Evolutionary conservation across 2,329 filamentous ascomycete species (phyloP).

Genomic region (Trichoderma arundinaceum): DNA sequence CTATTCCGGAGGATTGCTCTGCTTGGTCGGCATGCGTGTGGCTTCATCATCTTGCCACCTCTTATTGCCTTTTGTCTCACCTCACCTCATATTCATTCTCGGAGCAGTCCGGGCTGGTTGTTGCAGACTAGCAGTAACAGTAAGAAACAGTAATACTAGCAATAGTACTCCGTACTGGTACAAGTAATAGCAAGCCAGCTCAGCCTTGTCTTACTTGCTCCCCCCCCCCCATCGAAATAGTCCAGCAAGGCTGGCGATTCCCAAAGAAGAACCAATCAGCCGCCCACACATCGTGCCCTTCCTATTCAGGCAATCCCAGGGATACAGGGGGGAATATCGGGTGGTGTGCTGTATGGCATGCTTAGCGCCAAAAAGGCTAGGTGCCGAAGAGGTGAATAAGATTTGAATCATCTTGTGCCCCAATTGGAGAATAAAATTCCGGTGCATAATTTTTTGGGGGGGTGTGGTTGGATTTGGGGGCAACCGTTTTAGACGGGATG

Average conservation of each 20-base stretch:
- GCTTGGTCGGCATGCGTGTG: not conserved
- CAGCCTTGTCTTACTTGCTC: constrained; percentile 6
- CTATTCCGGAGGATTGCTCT: constrained; percentile 3
- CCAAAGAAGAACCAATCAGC: constrained; percentile 11
- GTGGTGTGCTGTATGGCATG: not conserved
- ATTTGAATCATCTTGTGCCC: no score
- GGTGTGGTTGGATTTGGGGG: not conserved
- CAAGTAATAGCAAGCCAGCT: not conserved
- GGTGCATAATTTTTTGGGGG: no score
- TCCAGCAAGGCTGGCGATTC: no score
- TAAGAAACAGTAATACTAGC: no score
- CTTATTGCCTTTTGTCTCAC: not conserved
- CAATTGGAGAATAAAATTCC: no score
- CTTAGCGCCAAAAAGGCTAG: constrained; percentile 12
- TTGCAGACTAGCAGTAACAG: no score
- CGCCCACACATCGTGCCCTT: constrained; percentile 29
- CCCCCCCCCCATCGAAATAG: no score
- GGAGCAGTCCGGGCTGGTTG: not conserved
- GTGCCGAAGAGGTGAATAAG: no score
- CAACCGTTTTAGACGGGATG: constrained; percentile 19
- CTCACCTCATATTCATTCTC: constrained; percentile 5
- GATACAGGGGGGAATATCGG: not conserved
- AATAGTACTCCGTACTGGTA: no score
- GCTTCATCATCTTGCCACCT: not conserved
- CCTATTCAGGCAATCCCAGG: constrained; percentile 26